A percentile compares a stretch with the other conserved stretches of the same genome.
These are phyloP conservation scores for Miamiensis avidus DNA, from an alignment of 169 alveolate genomes.

Conservation along the genomic window DNA sequence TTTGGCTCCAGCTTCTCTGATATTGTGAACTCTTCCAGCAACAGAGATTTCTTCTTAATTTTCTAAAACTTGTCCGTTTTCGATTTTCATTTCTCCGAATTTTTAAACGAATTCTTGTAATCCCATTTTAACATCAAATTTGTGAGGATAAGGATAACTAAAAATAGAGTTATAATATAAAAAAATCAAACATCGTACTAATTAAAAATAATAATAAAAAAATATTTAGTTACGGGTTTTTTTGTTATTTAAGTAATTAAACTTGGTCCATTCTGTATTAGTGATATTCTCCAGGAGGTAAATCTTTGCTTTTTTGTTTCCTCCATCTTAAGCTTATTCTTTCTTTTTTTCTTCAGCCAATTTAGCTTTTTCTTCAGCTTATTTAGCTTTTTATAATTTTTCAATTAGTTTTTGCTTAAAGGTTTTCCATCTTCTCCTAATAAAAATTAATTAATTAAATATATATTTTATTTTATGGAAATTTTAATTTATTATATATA, in stretches of 20 bases:
- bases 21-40: slow-evolving; percentile 92
- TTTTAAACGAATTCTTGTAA: slow-evolving; percentile 87
- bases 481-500: too few species aligned
- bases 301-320: background rate
- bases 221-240: slow-evolving; percentile 30
- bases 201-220: too few species aligned
- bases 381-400: too few species aligned
- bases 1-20: slow-evolving; percentile 90
- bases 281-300: background rate
- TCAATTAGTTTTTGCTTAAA: background rate
- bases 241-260: slow-evolving; percentile 24
- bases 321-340: background rate
- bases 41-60: slow-evolving; percentile 77
- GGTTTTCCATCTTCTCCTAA: background rate
- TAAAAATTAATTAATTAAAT: too few species aligned
- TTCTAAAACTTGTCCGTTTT: slow-evolving; percentile 84
- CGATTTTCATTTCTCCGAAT: slow-evolving; percentile 74
- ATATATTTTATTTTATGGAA: too few species aligned
- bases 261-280: slow-evolving; percentile 23
- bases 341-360: background rate
- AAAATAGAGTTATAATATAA: slow-evolving; percentile 53
- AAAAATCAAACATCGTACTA: too few species aligned
- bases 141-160: slow-evolving; percentile 90
- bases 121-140: slow-evolving; percentile 87
- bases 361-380: background rate